Base-by-base conservation (phyloP, 2,329 filamentous ascomycete genomes). In the Xylaria sp. region DNA sequence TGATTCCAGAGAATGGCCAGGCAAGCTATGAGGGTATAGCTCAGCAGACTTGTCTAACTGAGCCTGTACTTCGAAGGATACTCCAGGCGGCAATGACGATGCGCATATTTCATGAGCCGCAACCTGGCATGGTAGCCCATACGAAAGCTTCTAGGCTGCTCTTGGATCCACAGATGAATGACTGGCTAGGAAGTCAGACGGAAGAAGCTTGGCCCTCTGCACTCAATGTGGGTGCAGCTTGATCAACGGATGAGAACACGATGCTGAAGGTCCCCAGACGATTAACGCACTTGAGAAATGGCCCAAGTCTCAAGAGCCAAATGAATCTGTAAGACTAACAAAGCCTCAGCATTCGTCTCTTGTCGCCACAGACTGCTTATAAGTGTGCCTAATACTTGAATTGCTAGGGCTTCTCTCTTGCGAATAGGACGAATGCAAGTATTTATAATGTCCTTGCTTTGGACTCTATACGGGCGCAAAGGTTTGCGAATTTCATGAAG, bases 21-120 rank as follows among this genome's bases (percentile, higher is more conserved):
- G 65, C 71, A 38, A 70, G 63, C 33, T 72, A 69, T 20, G 65
- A 57, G 28, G 63, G 71, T 2, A 68, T 74, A 13, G 72, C 76
- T 9, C 36, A 60, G 20, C 65, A 69, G 58, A 69, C 72, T 5
- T 62, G 63, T 1, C 59, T 79, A 11, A 63, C 68, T 11, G 72
- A 78, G 59, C 59, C 61, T 6, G 63, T 73, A 33, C 59, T 76
- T 15, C 49, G 71, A 33, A 72, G 76, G 15, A 51, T 79, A 6
- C 67, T 79, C 20, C 70, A 74, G 10, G 70, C 74, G 48, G 74
- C 77, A 26, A 78, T 78, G 66, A 71, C 74, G 17, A 73, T 78
- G 64, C 72, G 69, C 5, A 66, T 79, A 11, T 77, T 80, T 48
- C 61, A 31, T 28, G 77, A 79, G 65, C 72, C 77, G 4, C 60